These are phyloP conservation scores for Sporothrix pseudoabietina DNA, from an alignment of 2,329 filamentous ascomycete species.

Conservation along the genomic window DNA sequence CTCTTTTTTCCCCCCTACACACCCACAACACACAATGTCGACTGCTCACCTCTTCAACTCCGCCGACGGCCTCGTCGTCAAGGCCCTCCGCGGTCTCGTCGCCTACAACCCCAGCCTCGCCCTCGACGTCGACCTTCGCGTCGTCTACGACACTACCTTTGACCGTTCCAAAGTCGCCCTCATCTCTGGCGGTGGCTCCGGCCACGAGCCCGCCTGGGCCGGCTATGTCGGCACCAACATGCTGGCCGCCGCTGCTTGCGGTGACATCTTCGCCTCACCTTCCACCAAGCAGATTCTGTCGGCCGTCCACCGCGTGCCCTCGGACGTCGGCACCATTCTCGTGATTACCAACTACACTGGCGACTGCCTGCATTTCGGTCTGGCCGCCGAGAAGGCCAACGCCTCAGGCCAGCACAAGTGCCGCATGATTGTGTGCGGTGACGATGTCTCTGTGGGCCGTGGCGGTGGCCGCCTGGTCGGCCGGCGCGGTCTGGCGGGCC, in stretches of 20 bases:
- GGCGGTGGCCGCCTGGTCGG: slow-evolving; percentile 61
- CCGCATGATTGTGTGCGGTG: slow-evolving; percentile 62
- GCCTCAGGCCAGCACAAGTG: slow-evolving; percentile 55
- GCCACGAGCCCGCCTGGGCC: slow-evolving; percentile 64
- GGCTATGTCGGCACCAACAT: slow-evolving; percentile 65
- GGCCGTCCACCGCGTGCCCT: slow-evolving; percentile 59
- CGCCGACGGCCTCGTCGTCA: slow-evolving; percentile 56
- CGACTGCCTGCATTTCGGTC: slow-evolving; percentile 63
- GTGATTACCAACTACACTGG: slow-evolving; percentile 68
- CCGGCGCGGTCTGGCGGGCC: slow-evolving; percentile 62
- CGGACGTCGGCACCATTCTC: slow-evolving; percentile 57
- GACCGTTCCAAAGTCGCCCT: slow-evolving; percentile 51
- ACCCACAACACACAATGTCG: slow-evolving; percentile 47
- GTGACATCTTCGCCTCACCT: slow-evolving; percentile 66
- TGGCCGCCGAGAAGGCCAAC: slow-evolving; percentile 61
- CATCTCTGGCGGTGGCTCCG: slow-evolving; percentile 59
- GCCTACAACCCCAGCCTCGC: slow-evolving; percentile 56
- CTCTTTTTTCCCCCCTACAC: background rate
- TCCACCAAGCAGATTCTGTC: slow-evolving; percentile 65
- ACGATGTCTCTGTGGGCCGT: slow-evolving; percentile 65
- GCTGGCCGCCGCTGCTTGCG: slow-evolving; percentile 62
- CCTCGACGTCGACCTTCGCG: slow-evolving; percentile 54
- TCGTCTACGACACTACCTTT: slow-evolving; percentile 53
- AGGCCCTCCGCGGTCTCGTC: slow-evolving; percentile 54
- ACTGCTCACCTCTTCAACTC: slow-evolving; percentile 57